A percentile compares a stretch with the other conserved stretches of the same genome.
phyloP scores from a whole-genome alignment of 495 filamentous ascomycete genomes.

The Margaritispora aquatica region DNA sequence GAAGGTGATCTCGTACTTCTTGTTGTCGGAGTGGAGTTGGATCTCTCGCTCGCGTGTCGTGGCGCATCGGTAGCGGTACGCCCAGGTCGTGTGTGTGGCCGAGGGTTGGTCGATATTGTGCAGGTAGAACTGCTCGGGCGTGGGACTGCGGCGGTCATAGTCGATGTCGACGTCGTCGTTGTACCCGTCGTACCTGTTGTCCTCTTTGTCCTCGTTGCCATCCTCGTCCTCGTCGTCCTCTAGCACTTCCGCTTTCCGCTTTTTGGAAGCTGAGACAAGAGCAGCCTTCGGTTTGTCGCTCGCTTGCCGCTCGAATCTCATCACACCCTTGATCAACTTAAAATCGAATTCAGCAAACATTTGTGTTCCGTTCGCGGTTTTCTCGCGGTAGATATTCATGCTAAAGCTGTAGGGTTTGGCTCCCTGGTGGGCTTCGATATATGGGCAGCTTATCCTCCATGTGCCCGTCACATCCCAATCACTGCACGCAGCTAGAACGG shows the following conservation, averaged over 20 bases:
- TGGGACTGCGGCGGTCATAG: conserved; percentile 1
- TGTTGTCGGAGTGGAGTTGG: neutral
- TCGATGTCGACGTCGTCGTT: too few relatives aligned
- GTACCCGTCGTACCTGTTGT: too few relatives aligned
- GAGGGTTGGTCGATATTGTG: neutral
- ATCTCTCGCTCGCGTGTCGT: neutral
- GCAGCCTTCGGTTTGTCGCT: neutral
- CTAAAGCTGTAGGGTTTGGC: too few relatives aligned
- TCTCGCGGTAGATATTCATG: neutral
- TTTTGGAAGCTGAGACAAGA: neutral
- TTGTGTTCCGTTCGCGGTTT: neutral
- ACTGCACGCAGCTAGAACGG: neutral
- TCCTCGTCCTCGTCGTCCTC: too few relatives aligned
- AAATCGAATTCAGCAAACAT: conserved; percentile 14
- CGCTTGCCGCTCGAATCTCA: conserved; percentile 5
- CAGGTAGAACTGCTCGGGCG: neutral
- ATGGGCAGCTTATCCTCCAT: neutral
- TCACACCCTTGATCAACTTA: neutral
- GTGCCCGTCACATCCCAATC: conserved; percentile 10
- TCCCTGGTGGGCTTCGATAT: neutral
- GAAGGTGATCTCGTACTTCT: neutral
- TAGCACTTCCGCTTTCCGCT: neutral
- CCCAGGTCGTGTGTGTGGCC: neutral
- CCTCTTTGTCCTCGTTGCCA: too few relatives aligned
- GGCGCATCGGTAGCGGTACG: conserved; percentile 2